Evolutionary conservation across 176 grass and related monocot genomes (phyloP).

Genomic region (Tuctoria greenei): DNA sequence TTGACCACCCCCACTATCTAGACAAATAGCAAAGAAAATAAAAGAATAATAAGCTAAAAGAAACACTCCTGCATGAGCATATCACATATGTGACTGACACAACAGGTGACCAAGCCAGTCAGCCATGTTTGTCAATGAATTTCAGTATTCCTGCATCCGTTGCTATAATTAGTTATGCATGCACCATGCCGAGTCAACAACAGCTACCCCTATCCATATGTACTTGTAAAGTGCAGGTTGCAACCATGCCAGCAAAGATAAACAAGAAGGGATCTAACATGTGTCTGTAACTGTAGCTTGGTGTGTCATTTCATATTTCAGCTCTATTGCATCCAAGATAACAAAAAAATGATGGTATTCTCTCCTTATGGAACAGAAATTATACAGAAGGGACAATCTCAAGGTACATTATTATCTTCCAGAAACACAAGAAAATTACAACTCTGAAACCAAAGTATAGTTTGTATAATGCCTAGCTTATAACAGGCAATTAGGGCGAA

Average conservation of each 20-base stretch:
- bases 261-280: not conserved
- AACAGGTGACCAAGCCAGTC: no score
- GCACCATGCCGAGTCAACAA: not conserved
- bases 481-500: not conserved
- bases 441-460: not conserved
- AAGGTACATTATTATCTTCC: conserved; percentile 2
- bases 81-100: no score
- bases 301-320: conserved; percentile 7
- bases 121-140: not conserved
- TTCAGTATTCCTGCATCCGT: not conserved
- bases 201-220: not conserved
- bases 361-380: not conserved
- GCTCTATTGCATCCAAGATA: conserved; percentile 19
- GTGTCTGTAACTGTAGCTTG: not conserved
- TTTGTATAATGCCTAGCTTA: not conserved
- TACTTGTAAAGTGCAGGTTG: no score
- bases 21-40: conserved; percentile 3
- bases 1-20: not conserved
- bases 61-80: no score
- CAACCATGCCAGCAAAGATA: not conserved
- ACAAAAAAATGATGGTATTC: not conserved
- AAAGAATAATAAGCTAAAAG: no score
- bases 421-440: not conserved
- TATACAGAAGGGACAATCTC: not conserved
- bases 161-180: not conserved